Evolutionary conservation across 176 grass and related monocot species (phyloP).

Genomic region (Carex kokanica): DNA sequence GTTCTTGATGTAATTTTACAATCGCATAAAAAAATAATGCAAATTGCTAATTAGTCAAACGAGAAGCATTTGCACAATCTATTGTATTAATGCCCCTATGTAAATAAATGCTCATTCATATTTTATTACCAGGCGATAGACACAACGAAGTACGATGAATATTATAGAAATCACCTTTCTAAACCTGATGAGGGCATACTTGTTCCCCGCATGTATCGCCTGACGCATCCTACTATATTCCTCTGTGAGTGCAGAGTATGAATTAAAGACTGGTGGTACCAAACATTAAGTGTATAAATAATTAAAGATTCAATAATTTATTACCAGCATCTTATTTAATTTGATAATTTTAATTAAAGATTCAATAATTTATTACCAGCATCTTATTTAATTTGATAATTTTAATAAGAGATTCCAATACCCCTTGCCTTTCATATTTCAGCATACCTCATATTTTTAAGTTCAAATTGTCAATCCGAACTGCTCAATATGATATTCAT

Average conservation of each 20-base stretch:
- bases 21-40: slow-evolving; percentile 2
- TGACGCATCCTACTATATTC: background rate
- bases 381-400: too few species aligned
- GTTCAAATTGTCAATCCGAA: too few species aligned
- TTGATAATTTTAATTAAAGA: too few species aligned
- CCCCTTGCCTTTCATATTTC: too few species aligned
- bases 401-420: too few species aligned
- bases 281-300: too few species aligned
- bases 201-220: background rate
- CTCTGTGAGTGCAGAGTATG: background rate
- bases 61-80: slow-evolving; percentile 8
- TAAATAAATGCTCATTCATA: background rate
- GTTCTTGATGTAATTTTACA: slow-evolving; percentile 6
- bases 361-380: too few species aligned
- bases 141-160: background rate
- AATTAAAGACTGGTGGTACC: too few species aligned
- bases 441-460: too few species aligned
- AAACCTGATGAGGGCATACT: background rate
- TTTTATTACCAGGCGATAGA: slow-evolving; percentile 9
- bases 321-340: too few species aligned
- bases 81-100: background rate
- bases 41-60: slow-evolving; percentile 12
- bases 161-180: slow-evolving; percentile 5
- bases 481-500: too few species aligned
- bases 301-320: too few species aligned